Conservation (phyloP, 306 rosid species). For the Gynostemma pentaphyllum region DNA sequence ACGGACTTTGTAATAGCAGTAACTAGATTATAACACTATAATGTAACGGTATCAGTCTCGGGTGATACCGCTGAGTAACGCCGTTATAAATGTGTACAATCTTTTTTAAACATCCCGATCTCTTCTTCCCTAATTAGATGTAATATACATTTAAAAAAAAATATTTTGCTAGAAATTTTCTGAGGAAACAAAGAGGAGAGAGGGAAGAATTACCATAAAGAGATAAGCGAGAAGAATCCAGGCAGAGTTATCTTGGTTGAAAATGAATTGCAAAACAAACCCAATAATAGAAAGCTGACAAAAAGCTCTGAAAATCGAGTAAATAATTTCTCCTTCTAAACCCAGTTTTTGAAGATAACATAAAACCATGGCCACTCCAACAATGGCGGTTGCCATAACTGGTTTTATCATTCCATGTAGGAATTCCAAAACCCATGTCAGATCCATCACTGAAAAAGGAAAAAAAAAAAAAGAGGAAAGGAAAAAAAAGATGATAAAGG, state of each 20-base stretch:
- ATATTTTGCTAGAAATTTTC: no score
- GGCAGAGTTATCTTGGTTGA: constrained; percentile 36
- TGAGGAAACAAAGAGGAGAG: background rate
- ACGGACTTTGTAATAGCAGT: no score
- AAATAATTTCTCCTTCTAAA: constrained; percentile 54
- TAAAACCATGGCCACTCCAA: constrained; percentile 44
- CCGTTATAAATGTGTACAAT: no score
- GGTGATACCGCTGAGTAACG: no score
- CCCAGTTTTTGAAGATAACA: constrained; percentile 64
- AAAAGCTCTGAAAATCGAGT: constrained; percentile 65
- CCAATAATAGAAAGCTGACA: constrained; percentile 84
- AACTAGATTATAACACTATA: no score
- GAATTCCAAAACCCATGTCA: constrained; percentile 44
- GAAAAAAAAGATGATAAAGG: background rate
- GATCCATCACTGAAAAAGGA: constrained; percentile 17
- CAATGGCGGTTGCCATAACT: constrained; percentile 49
- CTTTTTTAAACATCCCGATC: no score
- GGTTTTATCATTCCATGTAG: constrained; percentile 78
- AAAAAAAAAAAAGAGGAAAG: background rate
- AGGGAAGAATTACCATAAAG: constrained; percentile 48
- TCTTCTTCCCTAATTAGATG: no score
- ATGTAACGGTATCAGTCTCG: no score
- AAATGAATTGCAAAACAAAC: constrained; percentile 80
- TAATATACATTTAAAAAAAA: no score
- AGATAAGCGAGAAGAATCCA: constrained; percentile 90